These are phyloP conservation scores for Hypoxylon rickii DNA, from an alignment of 495 filamentous ascomycete genomes.

Conservation along the genomic window DNA sequence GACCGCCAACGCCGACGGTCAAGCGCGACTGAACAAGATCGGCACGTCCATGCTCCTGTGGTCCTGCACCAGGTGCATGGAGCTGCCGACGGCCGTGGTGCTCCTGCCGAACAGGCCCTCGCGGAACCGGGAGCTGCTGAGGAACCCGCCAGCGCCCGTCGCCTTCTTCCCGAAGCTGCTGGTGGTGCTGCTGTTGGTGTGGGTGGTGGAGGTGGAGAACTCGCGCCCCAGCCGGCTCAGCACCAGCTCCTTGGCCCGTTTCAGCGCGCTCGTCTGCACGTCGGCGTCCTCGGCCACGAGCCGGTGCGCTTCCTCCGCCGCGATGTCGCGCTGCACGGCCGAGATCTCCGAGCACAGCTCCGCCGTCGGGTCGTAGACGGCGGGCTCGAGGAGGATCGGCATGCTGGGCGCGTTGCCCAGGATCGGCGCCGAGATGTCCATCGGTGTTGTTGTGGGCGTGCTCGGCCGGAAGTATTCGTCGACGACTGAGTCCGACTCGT, in stretches of 20 bases:
- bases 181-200: conserved; percentile 20
- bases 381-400: conserved; percentile 48
- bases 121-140: conserved; percentile 40
- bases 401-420: conserved; percentile 47
- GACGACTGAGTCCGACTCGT: conserved; percentile 47
- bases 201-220: conserved; percentile 30
- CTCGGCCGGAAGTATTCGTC: conserved; percentile 44
- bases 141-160: conserved; percentile 35
- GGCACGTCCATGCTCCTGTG: conserved; percentile 53
- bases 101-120: conserved; percentile 51
- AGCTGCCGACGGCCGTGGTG: conserved; percentile 29
- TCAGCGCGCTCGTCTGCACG: conserved; percentile 46
- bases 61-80: conserved; percentile 22
- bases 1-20: background rate
- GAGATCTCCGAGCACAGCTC: conserved; percentile 47
- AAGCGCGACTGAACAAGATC: conserved; percentile 54
- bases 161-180: conserved; percentile 29
- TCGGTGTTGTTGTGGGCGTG: conserved; percentile 36
- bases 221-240: conserved; percentile 51
- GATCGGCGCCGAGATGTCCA: conserved; percentile 54
- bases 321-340: conserved; percentile 47
- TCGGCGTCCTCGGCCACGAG: conserved; percentile 48
- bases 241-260: conserved; percentile 51
- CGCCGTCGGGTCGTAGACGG: conserved; percentile 52
- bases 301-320: conserved; percentile 39